These are phyloP conservation scores for Durusdinium trenchii DNA, from an alignment of 73 alveolate species.

Conservation along the genomic window DNA sequence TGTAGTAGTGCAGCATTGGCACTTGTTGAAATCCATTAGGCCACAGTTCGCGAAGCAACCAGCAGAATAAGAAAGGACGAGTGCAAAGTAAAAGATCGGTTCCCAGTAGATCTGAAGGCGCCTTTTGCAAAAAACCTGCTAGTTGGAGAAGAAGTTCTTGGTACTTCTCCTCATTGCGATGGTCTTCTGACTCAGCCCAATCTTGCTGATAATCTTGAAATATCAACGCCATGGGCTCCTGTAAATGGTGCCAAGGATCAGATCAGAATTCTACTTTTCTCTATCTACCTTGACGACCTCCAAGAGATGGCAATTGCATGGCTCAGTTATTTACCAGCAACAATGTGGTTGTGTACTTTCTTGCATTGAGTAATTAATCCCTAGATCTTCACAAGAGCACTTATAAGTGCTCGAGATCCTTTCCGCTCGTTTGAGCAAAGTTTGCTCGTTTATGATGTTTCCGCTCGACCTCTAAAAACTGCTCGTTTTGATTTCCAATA, in stretches of 20 bases:
- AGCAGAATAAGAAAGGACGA: slow-evolving; percentile 66
- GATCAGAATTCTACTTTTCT: too few relatives aligned
- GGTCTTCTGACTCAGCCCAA: slow-evolving; percentile 78
- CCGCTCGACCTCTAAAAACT: too few relatives aligned
- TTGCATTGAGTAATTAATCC: too few relatives aligned
- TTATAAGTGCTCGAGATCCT: too few relatives aligned
- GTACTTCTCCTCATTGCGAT: slow-evolving; percentile 12
- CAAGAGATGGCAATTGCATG: neutral
- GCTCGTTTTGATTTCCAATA: too few relatives aligned
- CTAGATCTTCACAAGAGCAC: too few relatives aligned
- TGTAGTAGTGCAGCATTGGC: slow-evolving; percentile 93
- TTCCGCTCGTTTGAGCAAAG: too few relatives aligned
- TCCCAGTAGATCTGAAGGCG: neutral
- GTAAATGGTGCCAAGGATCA: neutral
- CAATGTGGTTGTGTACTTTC: too few relatives aligned
- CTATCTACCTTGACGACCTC: too few relatives aligned
- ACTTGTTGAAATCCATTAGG: neutral
- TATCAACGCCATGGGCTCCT: slow-evolving; percentile 84
- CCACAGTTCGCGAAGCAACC: slow-evolving; percentile 54
- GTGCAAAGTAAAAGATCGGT: slow-evolving; percentile 35
- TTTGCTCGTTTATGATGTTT: too few relatives aligned
- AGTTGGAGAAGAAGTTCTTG: slow-evolving; percentile 15
- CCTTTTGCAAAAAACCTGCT: neutral
- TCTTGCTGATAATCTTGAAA: slow-evolving; percentile 59
- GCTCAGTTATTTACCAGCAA: too few relatives aligned